phyloP scores from a whole-genome alignment of 2,329 filamentous ascomycete species.

The Geosmithia morbida region DNA sequence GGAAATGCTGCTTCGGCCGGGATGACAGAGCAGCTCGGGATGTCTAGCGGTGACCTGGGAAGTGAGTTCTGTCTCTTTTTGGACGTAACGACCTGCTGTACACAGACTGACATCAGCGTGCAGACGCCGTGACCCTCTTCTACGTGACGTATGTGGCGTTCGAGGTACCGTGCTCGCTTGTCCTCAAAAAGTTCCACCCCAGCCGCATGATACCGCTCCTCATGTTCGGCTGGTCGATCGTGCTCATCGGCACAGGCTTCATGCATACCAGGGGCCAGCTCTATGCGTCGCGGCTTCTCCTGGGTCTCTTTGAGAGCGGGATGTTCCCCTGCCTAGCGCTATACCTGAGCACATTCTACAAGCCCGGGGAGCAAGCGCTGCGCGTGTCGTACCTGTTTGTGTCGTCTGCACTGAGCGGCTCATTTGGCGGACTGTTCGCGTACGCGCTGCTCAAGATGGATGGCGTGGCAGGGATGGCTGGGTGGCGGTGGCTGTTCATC shows the following conservation, averaged over 20 bases:
- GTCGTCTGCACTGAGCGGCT: slow-evolving; percentile 64
- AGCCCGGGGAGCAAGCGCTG: slow-evolving; percentile 63
- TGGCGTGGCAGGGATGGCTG: slow-evolving; percentile 39
- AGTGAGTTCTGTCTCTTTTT: slow-evolving; percentile 3
- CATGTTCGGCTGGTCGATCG: slow-evolving; percentile 49
- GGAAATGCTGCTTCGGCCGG: slow-evolving; percentile 8
- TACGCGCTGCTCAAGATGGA: slow-evolving; percentile 59
- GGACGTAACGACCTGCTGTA: background rate
- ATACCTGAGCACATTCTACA: slow-evolving; percentile 76
- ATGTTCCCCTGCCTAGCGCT: slow-evolving; percentile 68
- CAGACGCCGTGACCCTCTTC: slow-evolving; percentile 11
- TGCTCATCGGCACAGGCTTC: slow-evolving; percentile 53
- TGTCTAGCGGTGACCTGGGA: slow-evolving; percentile 18
- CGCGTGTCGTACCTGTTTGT: slow-evolving; percentile 74
- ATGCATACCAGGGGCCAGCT: slow-evolving; percentile 47
- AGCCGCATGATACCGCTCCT: slow-evolving; percentile 6
- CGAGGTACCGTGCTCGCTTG: slow-evolving; percentile 14
- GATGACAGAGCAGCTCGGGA: slow-evolving; percentile 19
- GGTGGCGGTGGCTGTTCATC: slow-evolving; percentile 55
- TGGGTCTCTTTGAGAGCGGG: slow-evolving; percentile 61
- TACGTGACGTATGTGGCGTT: slow-evolving; percentile 15
- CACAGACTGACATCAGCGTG: background rate
- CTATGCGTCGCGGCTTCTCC: slow-evolving; percentile 54
- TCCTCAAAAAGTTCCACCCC: slow-evolving; percentile 13
- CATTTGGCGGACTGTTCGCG: slow-evolving; percentile 60